phyloP scores from a whole-genome alignment of 2,329 filamentous ascomycete species.

The Tolypocladium pustulatum region DNA sequence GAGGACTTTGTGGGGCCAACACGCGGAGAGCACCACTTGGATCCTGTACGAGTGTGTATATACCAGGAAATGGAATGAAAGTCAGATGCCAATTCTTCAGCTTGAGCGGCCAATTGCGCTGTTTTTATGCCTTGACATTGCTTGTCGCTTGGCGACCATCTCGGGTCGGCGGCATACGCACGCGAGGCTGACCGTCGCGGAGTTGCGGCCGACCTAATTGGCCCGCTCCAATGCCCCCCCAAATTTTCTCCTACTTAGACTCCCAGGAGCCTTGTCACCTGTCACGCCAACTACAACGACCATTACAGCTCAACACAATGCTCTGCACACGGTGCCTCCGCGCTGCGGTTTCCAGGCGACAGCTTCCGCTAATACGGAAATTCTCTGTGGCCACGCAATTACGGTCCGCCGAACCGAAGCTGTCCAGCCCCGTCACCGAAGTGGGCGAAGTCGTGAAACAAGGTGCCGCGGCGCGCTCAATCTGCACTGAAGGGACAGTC shows the following conservation, averaged over 20 bases:
- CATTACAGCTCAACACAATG: slow-evolving; percentile 19
- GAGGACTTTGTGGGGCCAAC: slow-evolving; percentile 4
- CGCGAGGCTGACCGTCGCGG: slow-evolving; percentile 17
- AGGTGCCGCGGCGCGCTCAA: slow-evolving; percentile 27
- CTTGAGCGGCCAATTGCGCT: background rate
- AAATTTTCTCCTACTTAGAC: slow-evolving; percentile 3
- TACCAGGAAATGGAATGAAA: slow-evolving; percentile 18
- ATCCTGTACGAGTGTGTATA: slow-evolving; percentile 23
- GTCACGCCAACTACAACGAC: background rate
- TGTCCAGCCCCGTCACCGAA: slow-evolving; percentile 23
- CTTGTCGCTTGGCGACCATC: background rate
- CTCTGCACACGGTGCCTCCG: slow-evolving; percentile 40
- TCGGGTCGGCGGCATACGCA: background rate
- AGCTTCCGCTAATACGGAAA: slow-evolving; percentile 20
- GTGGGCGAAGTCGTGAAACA: slow-evolving; percentile 19
- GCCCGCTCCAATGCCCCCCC: slow-evolving; percentile 2
- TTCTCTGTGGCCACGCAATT: slow-evolving; percentile 29
- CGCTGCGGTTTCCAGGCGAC: slow-evolving; percentile 21
- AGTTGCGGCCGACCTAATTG: slow-evolving; percentile 13
- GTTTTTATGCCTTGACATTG: background rate
- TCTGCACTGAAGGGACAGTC: slow-evolving; percentile 56
- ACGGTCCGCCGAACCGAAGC: slow-evolving; percentile 24
- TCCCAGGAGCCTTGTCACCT: slow-evolving; percentile 2
- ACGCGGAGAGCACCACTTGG: slow-evolving; percentile 9
- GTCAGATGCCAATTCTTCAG: slow-evolving; percentile 2